These are phyloP conservation scores for Carex arenaria DNA, from an alignment of 202 grass and related monocot species.

Conservation along the genomic window DNA sequence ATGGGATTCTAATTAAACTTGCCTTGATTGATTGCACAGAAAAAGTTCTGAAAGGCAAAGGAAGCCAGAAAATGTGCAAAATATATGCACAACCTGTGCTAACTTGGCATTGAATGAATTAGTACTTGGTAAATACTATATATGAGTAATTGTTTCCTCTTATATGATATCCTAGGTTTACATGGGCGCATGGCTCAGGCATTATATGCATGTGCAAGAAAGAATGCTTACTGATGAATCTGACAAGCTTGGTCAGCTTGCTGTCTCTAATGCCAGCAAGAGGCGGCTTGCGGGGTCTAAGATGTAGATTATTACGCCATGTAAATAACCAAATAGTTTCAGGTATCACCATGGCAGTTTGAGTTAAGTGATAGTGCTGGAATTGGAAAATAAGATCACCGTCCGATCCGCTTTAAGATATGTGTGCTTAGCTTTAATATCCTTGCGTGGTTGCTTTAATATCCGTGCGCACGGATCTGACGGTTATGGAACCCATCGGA, in stretches of 20 bases:
- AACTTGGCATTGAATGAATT: neutral
- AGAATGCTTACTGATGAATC: neutral
- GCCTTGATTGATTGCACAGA: neutral
- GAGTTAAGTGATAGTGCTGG: neutral
- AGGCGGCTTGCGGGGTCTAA: constrained; percentile 28
- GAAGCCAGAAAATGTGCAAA: neutral
- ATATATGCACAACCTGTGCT: neutral
- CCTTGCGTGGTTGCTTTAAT: no score
- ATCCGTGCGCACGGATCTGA: no score
- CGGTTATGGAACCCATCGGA: no score
- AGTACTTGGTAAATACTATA: neutral
- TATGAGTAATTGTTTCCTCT: neutral
- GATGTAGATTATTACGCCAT: constrained; percentile 16
- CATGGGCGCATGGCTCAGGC: constrained; percentile 35
- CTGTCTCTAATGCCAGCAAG: constrained; percentile 40
- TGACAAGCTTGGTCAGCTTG: constrained; percentile 33
- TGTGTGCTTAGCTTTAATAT: no score
- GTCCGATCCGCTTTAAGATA: no score
- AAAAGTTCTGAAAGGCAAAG: neutral
- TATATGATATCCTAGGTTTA: constrained; percentile 31
- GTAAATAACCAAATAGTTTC: neutral
- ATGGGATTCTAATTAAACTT: neutral
- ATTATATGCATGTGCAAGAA: constrained; percentile 28
- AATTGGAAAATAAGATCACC: neutral
- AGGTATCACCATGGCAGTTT: neutral